Base-by-base conservation (phyloP, 306 rosid genomes). In the Glycine soja region DNA sequence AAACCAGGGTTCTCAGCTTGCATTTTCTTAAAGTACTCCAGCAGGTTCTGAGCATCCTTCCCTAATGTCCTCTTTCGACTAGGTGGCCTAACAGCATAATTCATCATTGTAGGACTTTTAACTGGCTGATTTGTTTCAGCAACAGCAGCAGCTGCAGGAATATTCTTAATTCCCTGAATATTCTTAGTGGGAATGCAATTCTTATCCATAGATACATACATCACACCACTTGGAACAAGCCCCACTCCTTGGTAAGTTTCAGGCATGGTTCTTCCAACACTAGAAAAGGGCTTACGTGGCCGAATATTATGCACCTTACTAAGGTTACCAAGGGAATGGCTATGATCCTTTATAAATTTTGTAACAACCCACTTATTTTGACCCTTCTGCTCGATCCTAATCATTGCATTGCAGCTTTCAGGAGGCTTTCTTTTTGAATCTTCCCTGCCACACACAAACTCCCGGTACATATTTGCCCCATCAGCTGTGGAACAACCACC, bases 1-100 rank as follows among this genome's bases (percentile, higher is more conserved):
- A 94, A 94, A 76, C 97, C 97, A 66, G 97, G 97, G 81, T 94
- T 92, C 88, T 85, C 97, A 42, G 94, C 97, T 86, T 94, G 98
- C 96, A 94, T 90, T 88, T 92, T 94, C 91, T 90, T 94, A 68
- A 92, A 92, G 88, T 94, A 94, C 82, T 94, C 98, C 72, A 94
- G 89, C 87, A 94, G 81, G 84, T 92, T 92, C 76, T 88, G 97
- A 82, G 92, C 94, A 85, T 92, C 98, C 87, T 84, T 94, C 81
- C 98, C 98, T 47, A 94, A 69, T 51, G 92, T 89, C 87, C 89
- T 88, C 86, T 84, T 94, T 54, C 73, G 90, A 77, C 43, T 71
- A 70, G 78, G 80, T 45, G 74, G 85, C 85, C 82, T 89, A 59
- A 84, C 62, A 83, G 82, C 76, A 86, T 88, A 86, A 87, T 72